Evolutionary conservation across 2,329 filamentous ascomycete genomes (phyloP), one percentile per base, ranked within the genome.

Genomic region (Falciphora oryzae): DNA sequence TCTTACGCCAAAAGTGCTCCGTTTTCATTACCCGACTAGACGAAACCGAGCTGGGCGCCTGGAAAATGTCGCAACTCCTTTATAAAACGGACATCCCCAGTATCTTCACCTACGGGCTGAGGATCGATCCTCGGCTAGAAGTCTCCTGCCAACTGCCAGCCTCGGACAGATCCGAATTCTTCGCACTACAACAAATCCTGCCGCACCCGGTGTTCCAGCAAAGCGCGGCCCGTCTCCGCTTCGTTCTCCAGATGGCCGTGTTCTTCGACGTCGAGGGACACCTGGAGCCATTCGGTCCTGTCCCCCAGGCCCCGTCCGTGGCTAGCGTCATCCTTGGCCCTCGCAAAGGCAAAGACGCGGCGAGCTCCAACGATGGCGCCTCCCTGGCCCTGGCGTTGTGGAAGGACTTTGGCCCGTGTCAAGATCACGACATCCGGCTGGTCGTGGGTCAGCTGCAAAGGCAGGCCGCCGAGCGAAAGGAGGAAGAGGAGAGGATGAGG

Each of bases 361-460:
- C 14, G 4, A n/a, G 5, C 8, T 3, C 16, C 25, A 61, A 29
- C 1, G 60, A 61, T 11, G 60, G 50, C 8, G 35, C 35, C 25
- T 32, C 60, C 4, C n/a, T 61, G 60, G 60, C 38, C n/a, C 38
- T 61, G 38, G 60, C 60, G 13, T 18, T 61, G 8, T 61, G 60
- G 60, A 50, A 53, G 50, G 60, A 61, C 25, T 50, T 18, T 22
- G 28, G 29, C 35, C 38, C 60, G 13, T 2, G 22, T 5, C 25
- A 13, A 6, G 27, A 22, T 25, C 22, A 4, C 25, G 6, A 16
- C 7, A 53, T 61, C 14, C 25, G n/a, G 25, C 16, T 27, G 16
- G 2, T 61, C 38, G 7, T 50, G 25, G 35, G 1, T 27, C 44
- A 61, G 25, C 25, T 61, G n/a, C 11, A 50, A 8, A 14, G 11